phyloP scores from a whole-genome alignment of 768 basidiomycete species.

The Lentinula sp. region DNA sequence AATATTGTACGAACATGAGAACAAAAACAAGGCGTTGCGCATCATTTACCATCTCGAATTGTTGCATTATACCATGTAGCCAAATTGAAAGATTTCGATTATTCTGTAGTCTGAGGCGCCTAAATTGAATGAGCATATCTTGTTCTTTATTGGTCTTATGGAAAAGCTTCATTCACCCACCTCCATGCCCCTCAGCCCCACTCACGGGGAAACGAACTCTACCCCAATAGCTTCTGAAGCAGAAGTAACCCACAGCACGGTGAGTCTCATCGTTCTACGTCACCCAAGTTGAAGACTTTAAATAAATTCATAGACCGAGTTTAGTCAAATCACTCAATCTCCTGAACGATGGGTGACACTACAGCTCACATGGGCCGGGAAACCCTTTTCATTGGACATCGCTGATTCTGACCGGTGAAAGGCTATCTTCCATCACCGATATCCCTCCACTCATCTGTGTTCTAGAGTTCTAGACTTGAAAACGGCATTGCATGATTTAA shows the following conservation, averaged over 20 bases:
- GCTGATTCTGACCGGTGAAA: constrained; percentile 73
- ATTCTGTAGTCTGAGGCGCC: too few species aligned
- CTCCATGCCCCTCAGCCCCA: neutral
- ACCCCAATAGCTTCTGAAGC: neutral
- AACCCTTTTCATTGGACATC: constrained; percentile 55
- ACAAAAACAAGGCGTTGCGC: too few species aligned
- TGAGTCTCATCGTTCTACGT: neutral
- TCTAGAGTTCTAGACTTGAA: constrained; percentile 79
- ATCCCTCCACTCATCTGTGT: constrained; percentile 3
- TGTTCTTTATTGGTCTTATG: neutral
- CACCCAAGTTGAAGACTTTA: neutral
- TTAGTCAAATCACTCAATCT: neutral
- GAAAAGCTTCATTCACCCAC: constrained; percentile 1
- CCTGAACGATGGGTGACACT: constrained; percentile 54
- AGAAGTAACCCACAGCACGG: neutral
- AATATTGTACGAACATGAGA: neutral
- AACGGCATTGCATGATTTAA: constrained; percentile 55
- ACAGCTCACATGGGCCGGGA: constrained; percentile 70
- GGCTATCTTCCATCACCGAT: neutral
- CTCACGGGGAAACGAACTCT: neutral
- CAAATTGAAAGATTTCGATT: too few species aligned
- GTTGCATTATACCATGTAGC: too few species aligned
- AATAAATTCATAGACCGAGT: neutral
- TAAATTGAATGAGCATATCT: too few species aligned
- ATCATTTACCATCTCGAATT: too few species aligned